Evolutionary conservation across 202 grass and related monocot species (phyloP).

Genomic region (Schoenoplectus tabernaemontani): DNA sequence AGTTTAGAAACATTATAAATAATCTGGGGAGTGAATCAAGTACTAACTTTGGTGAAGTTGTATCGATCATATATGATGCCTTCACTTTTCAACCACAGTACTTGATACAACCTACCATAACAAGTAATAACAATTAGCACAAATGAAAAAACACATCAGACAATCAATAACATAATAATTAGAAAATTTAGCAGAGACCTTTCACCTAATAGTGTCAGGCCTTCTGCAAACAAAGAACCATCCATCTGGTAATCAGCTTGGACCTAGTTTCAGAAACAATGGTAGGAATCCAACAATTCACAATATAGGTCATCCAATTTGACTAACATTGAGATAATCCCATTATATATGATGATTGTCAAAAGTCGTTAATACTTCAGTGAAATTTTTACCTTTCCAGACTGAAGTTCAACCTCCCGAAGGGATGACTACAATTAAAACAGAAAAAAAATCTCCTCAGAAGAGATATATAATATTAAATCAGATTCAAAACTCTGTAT

Average conservation of each 20-base stretch:
- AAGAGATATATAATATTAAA: background rate
- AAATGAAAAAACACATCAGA: background rate
- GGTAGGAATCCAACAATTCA: background rate
- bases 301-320: background rate
- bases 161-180: background rate
- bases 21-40: background rate
- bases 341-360: constrained; percentile 1
- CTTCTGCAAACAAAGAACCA: constrained; percentile 57
- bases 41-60: constrained; percentile 73
- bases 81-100: constrained; percentile 67
- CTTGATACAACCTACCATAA: constrained; percentile 70
- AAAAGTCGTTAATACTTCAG: background rate
- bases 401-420: constrained; percentile 54
- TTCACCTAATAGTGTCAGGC: constrained; percentile 73
- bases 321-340: background rate
- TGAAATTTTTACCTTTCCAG: constrained; percentile 42
- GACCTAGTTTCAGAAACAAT: constrained; percentile 34
- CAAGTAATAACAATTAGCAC: constrained; percentile 17
- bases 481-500: background rate
- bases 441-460: constrained; percentile 8
- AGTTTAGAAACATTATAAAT: background rate
- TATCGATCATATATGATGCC: constrained; percentile 68
- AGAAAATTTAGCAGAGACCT: constrained; percentile 36
- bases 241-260: constrained; percentile 54
- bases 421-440: constrained; percentile 54